Conservation (phyloP, 306 rosid species). For the Casuarina glauca region DNA sequence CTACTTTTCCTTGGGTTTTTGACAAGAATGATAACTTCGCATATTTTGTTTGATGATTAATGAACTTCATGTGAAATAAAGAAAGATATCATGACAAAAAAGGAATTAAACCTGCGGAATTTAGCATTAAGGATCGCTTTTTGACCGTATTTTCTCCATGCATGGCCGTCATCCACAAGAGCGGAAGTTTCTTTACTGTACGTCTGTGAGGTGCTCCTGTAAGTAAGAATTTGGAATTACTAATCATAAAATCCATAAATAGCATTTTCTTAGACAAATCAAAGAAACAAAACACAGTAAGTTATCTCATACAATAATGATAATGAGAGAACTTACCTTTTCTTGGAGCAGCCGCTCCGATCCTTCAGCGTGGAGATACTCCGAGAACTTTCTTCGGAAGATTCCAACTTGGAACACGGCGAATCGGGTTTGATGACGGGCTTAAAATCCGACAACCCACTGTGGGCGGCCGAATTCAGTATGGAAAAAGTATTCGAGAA, state of each 20-base stretch:
- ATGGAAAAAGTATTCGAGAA: slow-evolving; percentile 42
- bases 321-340: slow-evolving; percentile 42
- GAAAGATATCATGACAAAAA: too few relatives aligned
- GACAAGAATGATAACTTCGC: too few relatives aligned
- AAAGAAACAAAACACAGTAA: too few relatives aligned
- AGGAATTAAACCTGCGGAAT: slow-evolving; percentile 42
- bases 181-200: slow-evolving; percentile 39
- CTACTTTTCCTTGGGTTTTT: too few relatives aligned
- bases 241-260: background rate
- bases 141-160: slow-evolving; percentile 86
- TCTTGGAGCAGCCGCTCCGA: slow-evolving; percentile 53
- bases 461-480: slow-evolving; percentile 18
- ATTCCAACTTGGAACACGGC: slow-evolving; percentile 36
- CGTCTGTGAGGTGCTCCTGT: slow-evolving; percentile 47
- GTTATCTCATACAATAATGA: too few relatives aligned
- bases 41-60: too few relatives aligned
- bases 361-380: slow-evolving; percentile 29
- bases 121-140: slow-evolving; percentile 43
- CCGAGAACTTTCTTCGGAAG: slow-evolving; percentile 47
- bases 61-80: too few relatives aligned
- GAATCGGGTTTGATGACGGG: background rate
- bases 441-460: slow-evolving; percentile 12
- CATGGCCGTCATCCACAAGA: slow-evolving; percentile 54
- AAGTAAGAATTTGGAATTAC: slow-evolving; percentile 7
- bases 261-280: too few relatives aligned